Percentiles rank a stretch among this genome's conserved stretches.
Evolutionary conservation across 371 early-diverging fungal genomes (phyloP).

Genomic region (Furculomyces boomerangus): DNA sequence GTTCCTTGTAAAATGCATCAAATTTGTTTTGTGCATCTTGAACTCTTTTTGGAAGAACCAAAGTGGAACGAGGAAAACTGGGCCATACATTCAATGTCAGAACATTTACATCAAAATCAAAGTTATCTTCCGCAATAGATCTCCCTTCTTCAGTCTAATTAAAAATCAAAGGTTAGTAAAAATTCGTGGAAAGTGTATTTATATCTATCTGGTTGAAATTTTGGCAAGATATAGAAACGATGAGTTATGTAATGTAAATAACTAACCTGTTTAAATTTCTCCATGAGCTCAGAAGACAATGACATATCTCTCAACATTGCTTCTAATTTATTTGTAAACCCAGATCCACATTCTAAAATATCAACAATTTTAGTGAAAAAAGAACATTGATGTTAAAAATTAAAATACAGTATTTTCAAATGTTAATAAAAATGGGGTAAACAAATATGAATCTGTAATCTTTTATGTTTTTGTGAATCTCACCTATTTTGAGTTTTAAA

Average conservation of each 20-base stretch:
- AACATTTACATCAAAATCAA: conserved; percentile 48
- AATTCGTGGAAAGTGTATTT: too few species aligned
- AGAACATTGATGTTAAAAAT: too few species aligned
- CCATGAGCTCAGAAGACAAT: conserved; percentile 7
- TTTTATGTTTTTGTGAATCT: too few species aligned
- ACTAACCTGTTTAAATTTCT: background rate
- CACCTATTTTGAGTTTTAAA: conserved; percentile 43
- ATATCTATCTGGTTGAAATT: too few species aligned
- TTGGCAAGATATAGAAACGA: too few species aligned
- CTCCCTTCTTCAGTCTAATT: background rate
- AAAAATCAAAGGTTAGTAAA: too few species aligned
- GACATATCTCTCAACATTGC: conserved; percentile 37
- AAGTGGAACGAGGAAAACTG: conserved; percentile 43
- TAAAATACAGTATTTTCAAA: background rate
- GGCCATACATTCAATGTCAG: conserved; percentile 85
- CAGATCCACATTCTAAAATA: conserved; percentile 65
- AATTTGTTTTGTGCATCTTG: conserved; percentile 23
- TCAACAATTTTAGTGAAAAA: too few species aligned
- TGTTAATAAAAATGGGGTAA: background rate
- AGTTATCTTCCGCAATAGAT: background rate
- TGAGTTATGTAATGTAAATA: too few species aligned
- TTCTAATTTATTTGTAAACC: conserved; percentile 75
- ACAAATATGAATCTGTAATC: too few species aligned
- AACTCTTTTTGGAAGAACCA: conserved; percentile 49
- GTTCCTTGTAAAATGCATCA: conserved; percentile 46